Percentiles rank a stretch among this genome's conserved stretches.
Conservation (phyloP, 768 basidiomycete species). For the Lactarius hatsudake region DNA sequence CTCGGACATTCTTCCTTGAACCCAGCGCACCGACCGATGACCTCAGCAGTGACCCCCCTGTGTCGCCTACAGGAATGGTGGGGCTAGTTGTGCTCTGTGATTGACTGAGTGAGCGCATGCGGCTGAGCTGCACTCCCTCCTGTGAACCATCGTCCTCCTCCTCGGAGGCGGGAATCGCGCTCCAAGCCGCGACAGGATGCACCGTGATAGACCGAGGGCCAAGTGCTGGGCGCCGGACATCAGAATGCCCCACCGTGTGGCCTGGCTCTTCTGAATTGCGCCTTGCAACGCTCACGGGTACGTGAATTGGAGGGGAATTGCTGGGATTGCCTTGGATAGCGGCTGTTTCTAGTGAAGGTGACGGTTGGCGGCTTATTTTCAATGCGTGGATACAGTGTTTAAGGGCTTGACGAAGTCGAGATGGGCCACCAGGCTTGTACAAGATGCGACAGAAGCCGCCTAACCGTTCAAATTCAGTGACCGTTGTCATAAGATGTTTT, state of each 20-base stretch:
- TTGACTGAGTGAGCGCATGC: slow-evolving; percentile 22
- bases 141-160: slow-evolving; percentile 37
- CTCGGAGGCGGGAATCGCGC: slow-evolving; percentile 34
- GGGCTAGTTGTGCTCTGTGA: slow-evolving; percentile 34
- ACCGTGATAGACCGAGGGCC: slow-evolving; percentile 52
- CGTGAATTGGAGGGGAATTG: neutral
- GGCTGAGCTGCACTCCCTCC: slow-evolving; percentile 19
- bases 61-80: slow-evolving; percentile 51
- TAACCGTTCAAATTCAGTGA: slow-evolving; percentile 68
- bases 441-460: slow-evolving; percentile 89
- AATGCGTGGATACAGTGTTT: slow-evolving; percentile 59
- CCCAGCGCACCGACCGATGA: slow-evolving; percentile 57
- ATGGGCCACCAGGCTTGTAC: slow-evolving; percentile 87
- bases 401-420: slow-evolving; percentile 62
- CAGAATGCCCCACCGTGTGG: neutral
- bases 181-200: slow-evolving; percentile 42
- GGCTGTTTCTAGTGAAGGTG: slow-evolving; percentile 29
- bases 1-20: slow-evolving; percentile 48
- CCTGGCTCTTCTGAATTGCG: slow-evolving; percentile 49
- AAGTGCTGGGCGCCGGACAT: slow-evolving; percentile 47
- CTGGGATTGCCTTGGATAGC: slow-evolving; percentile 4
- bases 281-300: slow-evolving; percentile 30
- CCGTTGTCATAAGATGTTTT: slow-evolving; percentile 56
- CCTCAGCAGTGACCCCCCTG: slow-evolving; percentile 66
- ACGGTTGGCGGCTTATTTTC: slow-evolving; percentile 43